These are phyloP conservation scores for Malassezia arunalokei DNA, from an alignment of 1,284 basidiomycete genomes.

Conservation along the genomic window DNA sequence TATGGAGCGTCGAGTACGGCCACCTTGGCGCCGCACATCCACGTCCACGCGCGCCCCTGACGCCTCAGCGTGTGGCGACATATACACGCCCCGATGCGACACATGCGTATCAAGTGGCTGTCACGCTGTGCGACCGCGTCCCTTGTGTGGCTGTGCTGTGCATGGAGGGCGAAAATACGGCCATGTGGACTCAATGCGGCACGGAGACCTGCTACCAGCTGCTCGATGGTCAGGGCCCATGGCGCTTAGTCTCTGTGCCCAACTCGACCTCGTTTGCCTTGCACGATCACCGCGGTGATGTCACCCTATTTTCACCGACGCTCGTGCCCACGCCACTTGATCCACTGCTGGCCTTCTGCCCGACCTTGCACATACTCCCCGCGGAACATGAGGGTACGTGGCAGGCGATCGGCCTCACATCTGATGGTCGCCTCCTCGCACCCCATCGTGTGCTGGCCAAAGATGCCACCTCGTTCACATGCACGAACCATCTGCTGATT, in stretches of 20 bases:
- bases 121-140: neutral
- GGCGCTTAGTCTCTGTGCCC: constrained; percentile 2
- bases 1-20: constrained; percentile 53
- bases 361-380: constrained; percentile 17
- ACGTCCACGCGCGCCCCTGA: neutral
- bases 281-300: constrained; percentile 17
- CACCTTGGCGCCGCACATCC: constrained; percentile 6
- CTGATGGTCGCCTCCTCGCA: constrained; percentile 52
- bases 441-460: constrained; percentile 50
- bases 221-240: neutral
- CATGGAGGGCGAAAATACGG: neutral
- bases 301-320: neutral
- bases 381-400: constrained; percentile 11
- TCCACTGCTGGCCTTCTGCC: constrained; percentile 4
- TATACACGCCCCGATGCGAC: neutral
- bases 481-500: constrained; percentile 70
- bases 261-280: constrained; percentile 7
- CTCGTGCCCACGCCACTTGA: neutral
- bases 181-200: neutral
- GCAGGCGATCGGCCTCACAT: constrained; percentile 55
- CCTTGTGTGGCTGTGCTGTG: neutral
- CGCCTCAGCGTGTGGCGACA: constrained; percentile 1
- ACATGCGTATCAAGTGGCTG: neutral
- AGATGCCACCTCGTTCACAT: constrained; percentile 65
- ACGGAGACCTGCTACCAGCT: neutral